A percentile compares a stretch with the other conserved stretches of the same genome.
Conservation (phyloP, 2,329 filamentous ascomycete genomes). For the Neofusicoccum umdonicola region DNA sequence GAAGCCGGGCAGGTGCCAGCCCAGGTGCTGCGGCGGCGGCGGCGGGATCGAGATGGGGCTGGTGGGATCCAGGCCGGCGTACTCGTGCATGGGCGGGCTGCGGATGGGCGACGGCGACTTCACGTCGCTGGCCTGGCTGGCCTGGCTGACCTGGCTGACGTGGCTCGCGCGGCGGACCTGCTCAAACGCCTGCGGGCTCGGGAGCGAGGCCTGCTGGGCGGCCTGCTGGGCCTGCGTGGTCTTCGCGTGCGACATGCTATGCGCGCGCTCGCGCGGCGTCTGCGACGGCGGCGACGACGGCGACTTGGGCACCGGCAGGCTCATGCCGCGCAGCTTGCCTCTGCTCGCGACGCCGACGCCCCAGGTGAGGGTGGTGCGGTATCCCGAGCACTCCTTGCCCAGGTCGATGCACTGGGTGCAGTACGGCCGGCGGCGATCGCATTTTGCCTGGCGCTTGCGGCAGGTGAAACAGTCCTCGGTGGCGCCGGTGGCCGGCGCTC, state of each 20-base stretch:
- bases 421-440: constrained; percentile 88
- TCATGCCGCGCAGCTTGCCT: constrained; percentile 87
- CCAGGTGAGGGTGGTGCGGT: constrained; percentile 96
- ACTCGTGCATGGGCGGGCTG: constrained; percentile 29
- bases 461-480: constrained; percentile 95
- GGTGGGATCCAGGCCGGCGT: constrained; percentile 35
- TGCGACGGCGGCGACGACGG: constrained; percentile 26
- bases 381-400: constrained; percentile 90
- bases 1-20: constrained; percentile 39
- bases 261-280: constrained; percentile 19
- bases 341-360: constrained; percentile 92
- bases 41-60: constrained; percentile 42
- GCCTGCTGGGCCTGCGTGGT: background rate
- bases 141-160: constrained; percentile 1
- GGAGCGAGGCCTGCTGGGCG: background rate
- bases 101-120: constrained; percentile 17
- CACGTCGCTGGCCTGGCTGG: background rate
- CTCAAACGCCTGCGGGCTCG: constrained; percentile 2
- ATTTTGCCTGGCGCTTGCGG: constrained; percentile 77
- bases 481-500: constrained; percentile 83
- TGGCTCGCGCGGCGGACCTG: background rate
- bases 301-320: constrained; percentile 61
- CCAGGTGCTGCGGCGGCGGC: constrained; percentile 32
- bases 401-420: constrained; percentile 91
- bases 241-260: constrained; percentile 5